Percentiles rank a stretch among this genome's conserved stretches.
Evolutionary conservation across 2,329 filamentous ascomycete genomes (phyloP).

Genomic region (Colletotrichum tanaceti): DNA sequence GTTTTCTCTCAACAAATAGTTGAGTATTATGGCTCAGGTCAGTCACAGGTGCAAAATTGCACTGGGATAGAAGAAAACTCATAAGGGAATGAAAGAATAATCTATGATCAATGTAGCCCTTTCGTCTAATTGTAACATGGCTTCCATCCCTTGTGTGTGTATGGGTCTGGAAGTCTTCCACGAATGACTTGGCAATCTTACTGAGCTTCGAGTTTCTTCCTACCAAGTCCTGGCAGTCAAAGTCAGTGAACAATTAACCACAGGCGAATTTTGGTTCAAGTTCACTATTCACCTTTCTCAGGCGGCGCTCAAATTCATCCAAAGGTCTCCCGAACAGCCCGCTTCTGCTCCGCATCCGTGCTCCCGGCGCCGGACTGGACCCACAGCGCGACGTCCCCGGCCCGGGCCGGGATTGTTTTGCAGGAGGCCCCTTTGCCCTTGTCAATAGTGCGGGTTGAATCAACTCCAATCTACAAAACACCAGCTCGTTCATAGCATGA

Average conservation of each 20-base stretch:
- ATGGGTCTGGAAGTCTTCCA: background rate
- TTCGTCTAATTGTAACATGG: too few species aligned
- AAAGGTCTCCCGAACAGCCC: slow-evolving; percentile 49
- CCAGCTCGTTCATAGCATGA: too few species aligned
- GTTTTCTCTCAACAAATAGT: too few species aligned
- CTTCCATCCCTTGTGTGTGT: too few species aligned
- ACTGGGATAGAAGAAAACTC: too few species aligned
- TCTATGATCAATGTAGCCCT: too few species aligned
- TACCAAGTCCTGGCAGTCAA: background rate
- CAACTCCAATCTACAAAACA: too few species aligned
- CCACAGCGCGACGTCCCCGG: slow-evolving; percentile 57
- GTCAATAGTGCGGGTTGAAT: too few species aligned
- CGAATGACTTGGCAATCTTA: background rate
- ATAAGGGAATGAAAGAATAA: too few species aligned
- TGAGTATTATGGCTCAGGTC: too few species aligned
- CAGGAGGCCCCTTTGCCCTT: too few species aligned
- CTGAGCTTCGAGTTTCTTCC: background rate
- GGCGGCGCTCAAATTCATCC: slow-evolving; percentile 46
- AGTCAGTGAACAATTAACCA: slow-evolving; percentile 21
- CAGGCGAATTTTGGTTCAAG: background rate
- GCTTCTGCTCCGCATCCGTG: slow-evolving; percentile 51
- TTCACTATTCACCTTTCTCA: slow-evolving; percentile 48
- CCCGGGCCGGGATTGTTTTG: slow-evolving; percentile 52
- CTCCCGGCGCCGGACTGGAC: slow-evolving; percentile 55
- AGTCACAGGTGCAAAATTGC: too few species aligned